These are phyloP conservation scores for Ceratobasidium sp. DNA, from an alignment of 1,284 basidiomycete species.

Conservation along the genomic window DNA sequence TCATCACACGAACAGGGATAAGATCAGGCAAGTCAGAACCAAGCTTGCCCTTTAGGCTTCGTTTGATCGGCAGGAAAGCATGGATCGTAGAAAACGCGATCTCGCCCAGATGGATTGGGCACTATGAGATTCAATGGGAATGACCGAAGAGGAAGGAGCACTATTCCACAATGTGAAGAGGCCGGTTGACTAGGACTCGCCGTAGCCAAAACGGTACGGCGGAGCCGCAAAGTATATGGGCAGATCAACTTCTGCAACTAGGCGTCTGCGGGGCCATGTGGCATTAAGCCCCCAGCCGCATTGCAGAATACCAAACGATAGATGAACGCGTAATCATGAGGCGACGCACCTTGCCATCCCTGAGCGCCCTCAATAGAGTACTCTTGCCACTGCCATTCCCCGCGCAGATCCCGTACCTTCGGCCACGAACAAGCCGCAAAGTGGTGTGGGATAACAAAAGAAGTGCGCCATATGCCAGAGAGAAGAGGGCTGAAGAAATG, in stretches of 20 bases:
- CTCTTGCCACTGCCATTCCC: slow-evolving; percentile 97
- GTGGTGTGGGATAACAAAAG: slow-evolving; percentile 95
- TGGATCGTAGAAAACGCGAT: neutral
- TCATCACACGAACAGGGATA: neutral
- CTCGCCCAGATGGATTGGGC: neutral
- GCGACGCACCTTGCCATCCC: slow-evolving; percentile 78
- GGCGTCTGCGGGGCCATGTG: neutral
- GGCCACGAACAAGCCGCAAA: slow-evolving; percentile 88
- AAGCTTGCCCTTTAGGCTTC: neutral
- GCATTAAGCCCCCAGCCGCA: neutral
- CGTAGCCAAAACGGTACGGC: neutral
- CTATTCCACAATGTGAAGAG: neutral
- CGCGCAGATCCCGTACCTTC: slow-evolving; percentile 94
- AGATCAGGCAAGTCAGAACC: neutral
- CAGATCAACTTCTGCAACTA: neutral
- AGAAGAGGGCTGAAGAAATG: slow-evolving; percentile 80
- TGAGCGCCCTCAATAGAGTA: slow-evolving; percentile 94
- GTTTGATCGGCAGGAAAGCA: neutral
- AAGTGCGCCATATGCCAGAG: slow-evolving; percentile 95
- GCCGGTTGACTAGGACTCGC: neutral
- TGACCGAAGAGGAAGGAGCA: neutral
- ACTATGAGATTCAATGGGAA: neutral
- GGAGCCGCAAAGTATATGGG: no score
- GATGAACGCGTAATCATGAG: neutral
- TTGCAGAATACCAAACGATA: neutral